Conservation (phyloP, 768 basidiomycete genomes). For the Agaricus subrufescens region DNA sequence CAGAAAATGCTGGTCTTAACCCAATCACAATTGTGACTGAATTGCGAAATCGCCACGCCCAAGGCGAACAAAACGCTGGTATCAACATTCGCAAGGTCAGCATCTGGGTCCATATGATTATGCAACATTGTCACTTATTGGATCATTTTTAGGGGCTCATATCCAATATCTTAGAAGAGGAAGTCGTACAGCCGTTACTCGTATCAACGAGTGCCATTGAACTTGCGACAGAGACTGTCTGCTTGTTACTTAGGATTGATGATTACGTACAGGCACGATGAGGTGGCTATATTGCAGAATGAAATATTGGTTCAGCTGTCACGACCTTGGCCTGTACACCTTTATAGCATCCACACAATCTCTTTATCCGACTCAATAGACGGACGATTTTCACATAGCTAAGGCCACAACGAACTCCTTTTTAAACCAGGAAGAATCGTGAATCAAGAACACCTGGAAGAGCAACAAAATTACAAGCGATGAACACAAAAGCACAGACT, state of each 20-base stretch:
- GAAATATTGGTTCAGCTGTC: background rate
- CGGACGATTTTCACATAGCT: no score
- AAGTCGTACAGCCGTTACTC: conserved; percentile 92
- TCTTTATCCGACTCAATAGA: no score
- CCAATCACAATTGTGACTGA: conserved; percentile 98
- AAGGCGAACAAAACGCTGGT: conserved; percentile 91
- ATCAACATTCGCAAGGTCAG: conserved; percentile 95
- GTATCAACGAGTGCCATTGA: conserved; percentile 96
- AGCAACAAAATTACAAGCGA: no score
- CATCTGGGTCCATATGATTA: conserved; percentile 1
- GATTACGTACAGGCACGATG: conserved; percentile 84
- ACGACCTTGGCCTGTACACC: background rate
- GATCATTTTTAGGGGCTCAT: conserved; percentile 69
- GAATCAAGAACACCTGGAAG: no score
- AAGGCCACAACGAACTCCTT: no score
- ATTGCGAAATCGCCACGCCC: conserved; percentile 91
- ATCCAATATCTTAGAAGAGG: conserved; percentile 95
- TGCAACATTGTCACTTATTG: background rate
- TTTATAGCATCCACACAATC: background rate
- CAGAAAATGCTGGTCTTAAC: conserved; percentile 97
- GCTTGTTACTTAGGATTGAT: conserved; percentile 91
- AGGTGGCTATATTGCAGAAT: background rate
- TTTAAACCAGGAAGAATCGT: no score
- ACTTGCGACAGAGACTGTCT: conserved; percentile 96
- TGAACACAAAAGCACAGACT: no score